Evolutionary conservation across 352 stramenopile species (phyloP).

Genomic region (Pythium folliculosum): DNA sequence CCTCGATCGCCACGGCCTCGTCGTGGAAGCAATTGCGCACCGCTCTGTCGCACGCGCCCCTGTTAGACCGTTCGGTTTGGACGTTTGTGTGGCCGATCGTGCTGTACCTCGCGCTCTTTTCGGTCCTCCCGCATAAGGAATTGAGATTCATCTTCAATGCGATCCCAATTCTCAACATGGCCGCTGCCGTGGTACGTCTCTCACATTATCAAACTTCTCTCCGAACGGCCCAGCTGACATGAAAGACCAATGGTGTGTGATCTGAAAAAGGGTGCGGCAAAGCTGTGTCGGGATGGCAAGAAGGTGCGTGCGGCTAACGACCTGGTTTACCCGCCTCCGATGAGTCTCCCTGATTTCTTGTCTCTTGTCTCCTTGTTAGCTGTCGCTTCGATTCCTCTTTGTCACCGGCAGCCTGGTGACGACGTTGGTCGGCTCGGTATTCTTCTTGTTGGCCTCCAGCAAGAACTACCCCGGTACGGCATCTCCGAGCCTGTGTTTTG

Average conservation of each 20-base stretch:
- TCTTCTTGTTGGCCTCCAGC: conserved; percentile 76
- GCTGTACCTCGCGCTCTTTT: conserved; percentile 95
- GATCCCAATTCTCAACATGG: conserved; percentile 95
- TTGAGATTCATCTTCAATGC: conserved; percentile 97
- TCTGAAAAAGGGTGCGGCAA: conserved; percentile 51
- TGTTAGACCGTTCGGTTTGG: conserved; percentile 55
- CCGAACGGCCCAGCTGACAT: background rate
- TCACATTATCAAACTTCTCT: background rate
- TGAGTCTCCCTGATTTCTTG: background rate
- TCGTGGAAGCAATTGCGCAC: conserved; percentile 47
- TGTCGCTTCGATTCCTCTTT: conserved; percentile 50
- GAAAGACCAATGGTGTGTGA: background rate
- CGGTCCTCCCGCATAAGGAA: conserved; percentile 97
- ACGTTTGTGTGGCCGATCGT: conserved; percentile 67
- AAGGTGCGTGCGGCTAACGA: conserved; percentile 41
- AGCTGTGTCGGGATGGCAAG: conserved; percentile 58
- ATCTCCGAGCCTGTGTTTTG: background rate
- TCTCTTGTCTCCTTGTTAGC: conserved; percentile 31
- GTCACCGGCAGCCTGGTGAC: conserved; percentile 50
- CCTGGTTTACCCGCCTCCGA: too few species aligned
- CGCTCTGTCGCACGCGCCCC: conserved; percentile 38
- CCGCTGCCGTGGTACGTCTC: conserved; percentile 80
- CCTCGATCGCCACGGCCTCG: conserved; percentile 37
- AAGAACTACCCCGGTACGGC: conserved; percentile 93
- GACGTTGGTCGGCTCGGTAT: conserved; percentile 41